Evolutionary conservation across 208 protist genomes (phyloP), one percentile per base, ranked within the genome.

Genomic region (Trypanosoma congolense): DNA sequence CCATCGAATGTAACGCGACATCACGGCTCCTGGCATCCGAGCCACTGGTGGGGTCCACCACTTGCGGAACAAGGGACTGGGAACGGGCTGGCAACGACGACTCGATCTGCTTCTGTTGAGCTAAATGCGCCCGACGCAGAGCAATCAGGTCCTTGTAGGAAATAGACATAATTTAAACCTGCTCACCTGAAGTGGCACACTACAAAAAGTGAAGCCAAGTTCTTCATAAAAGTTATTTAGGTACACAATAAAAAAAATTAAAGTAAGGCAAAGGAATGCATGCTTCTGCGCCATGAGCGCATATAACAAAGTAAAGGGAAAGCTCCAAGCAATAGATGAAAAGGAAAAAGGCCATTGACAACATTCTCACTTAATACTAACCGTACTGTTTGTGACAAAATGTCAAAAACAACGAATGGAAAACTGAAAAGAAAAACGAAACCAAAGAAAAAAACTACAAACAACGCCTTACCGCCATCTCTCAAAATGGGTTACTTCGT

Each of bases 71-170:
- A 4, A 22, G 30, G 14, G 21, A n/a, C 24, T 55, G 4, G 9
- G 25, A 28, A 4, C 16, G 9, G 28, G n/a, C n/a, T 56, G 29
- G 21, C 4, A 18, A 35, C 18, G 35, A 31, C 29, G 25, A 6
- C 30, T 35, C 30, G 24, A 35, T 43, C 44, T 61, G 18, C 54
- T 71, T 56, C 40, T 75, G 73, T 29, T 89, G 61, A 41, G 74
- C 57, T 40, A 82, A 57, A 51, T 88, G 77, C 14, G 78, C 77
- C n/a, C 84, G 83, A 29, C 88, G 84, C 12, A 95, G 73, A 1
- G 82, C 82, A 52, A 95, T 78, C 33, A 95, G 70, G 60, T 95
- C 82, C 29, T 87, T 79, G 40, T 60, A 71, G 18, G 84, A 87
- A 70, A 95, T 95, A 22, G 88, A 94, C 87, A 94, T 94, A 8